A percentile compares a stretch with the other conserved stretches of the same genome.
Conservation (phyloP, 2,329 filamentous ascomycete genomes). For the Neofusicoccum ribis region DNA sequence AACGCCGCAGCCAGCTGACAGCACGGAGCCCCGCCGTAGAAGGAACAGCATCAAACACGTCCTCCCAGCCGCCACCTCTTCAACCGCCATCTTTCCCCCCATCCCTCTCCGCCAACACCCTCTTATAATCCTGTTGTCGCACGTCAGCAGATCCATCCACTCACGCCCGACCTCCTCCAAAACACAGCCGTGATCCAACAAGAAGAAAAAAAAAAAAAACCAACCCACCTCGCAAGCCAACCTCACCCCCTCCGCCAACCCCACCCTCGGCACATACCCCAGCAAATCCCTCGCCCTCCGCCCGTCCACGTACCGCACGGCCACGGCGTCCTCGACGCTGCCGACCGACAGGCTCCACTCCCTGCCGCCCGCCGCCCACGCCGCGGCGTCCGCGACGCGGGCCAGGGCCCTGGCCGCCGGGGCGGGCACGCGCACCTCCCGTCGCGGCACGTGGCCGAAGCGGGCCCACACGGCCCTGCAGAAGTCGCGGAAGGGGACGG, state of each 20-base stretch:
- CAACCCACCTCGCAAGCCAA: conserved; percentile 13
- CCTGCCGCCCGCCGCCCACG: conserved; percentile 48
- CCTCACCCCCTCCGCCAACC: conserved; percentile 53
- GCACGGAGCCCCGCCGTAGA: too few species aligned
- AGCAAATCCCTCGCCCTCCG: conserved; percentile 53
- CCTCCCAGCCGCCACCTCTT: too few species aligned
- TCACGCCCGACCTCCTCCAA: too few species aligned
- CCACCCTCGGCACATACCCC: conserved; percentile 54
- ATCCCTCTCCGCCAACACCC: background rate
- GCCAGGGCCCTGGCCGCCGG: conserved; percentile 51
- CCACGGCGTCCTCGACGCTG: conserved; percentile 56
- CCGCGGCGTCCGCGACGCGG: conserved; percentile 47
- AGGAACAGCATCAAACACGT: too few species aligned
- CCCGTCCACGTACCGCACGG: conserved; percentile 55
- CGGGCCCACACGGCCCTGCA: conserved; percentile 72
- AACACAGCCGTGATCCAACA: too few species aligned
- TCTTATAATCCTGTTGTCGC: conserved; percentile 1
- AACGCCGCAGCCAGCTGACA: too few species aligned
- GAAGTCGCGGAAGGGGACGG: conserved; percentile 90
- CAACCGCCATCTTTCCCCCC: background rate
- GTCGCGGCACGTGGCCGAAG: conserved; percentile 56
- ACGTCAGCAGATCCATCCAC: background rate
- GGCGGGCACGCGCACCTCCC: conserved; percentile 50
- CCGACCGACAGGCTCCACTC: conserved; percentile 40
- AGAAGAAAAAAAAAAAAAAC: background rate